These are phyloP conservation scores for Knoxdaviesia capensis DNA, from an alignment of 2,329 filamentous ascomycete genomes.

Conservation along the genomic window DNA sequence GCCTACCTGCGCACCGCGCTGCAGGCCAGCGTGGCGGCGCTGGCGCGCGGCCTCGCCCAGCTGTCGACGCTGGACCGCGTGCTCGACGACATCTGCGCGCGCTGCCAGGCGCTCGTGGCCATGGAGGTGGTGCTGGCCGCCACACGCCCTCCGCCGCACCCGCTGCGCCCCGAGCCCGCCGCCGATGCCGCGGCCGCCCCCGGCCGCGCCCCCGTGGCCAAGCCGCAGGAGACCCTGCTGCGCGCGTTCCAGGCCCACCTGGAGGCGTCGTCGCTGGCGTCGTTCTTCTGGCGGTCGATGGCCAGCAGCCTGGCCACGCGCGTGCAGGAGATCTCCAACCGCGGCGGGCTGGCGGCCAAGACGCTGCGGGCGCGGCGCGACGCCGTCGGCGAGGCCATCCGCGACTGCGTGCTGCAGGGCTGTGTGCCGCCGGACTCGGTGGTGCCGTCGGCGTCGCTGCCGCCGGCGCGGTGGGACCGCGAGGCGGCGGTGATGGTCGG, in stretches of 20 bases:
- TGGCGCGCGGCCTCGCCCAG: conserved; percentile 58
- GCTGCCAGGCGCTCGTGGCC: conserved; percentile 83
- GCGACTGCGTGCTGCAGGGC: conserved; percentile 66
- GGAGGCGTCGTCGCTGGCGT: conserved; percentile 71
- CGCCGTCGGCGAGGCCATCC: conserved; percentile 54
- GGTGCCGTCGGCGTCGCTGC: conserved; percentile 4
- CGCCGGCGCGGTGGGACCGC: conserved; percentile 48
- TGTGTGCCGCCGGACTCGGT: conserved; percentile 44
- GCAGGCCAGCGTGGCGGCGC: conserved; percentile 54
- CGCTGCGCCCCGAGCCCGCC: conserved; percentile 27
- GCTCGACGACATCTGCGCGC: conserved; percentile 58
- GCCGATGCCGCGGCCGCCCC: conserved; percentile 5
- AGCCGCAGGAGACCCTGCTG: conserved; percentile 33
- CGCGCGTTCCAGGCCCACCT: conserved; percentile 52
- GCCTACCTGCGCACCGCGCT: conserved; percentile 65
- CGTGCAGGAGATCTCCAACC: conserved; percentile 66
- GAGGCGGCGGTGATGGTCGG: conserved; percentile 92
- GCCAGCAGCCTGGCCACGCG: conserved; percentile 56
- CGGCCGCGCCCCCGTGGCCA: conserved; percentile 8
- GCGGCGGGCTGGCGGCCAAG: conserved; percentile 67
- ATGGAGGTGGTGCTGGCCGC: conserved; percentile 57
- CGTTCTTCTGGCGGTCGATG: conserved; percentile 84
- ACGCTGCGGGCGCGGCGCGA: conserved; percentile 60
- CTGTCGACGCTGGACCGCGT: conserved; percentile 68
- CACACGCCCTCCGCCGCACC: conserved; percentile 48